These are phyloP conservation scores for Saturnispora gosingensis DNA, from an alignment of 805 yeast genomes.

Conservation along the genomic window DNA sequence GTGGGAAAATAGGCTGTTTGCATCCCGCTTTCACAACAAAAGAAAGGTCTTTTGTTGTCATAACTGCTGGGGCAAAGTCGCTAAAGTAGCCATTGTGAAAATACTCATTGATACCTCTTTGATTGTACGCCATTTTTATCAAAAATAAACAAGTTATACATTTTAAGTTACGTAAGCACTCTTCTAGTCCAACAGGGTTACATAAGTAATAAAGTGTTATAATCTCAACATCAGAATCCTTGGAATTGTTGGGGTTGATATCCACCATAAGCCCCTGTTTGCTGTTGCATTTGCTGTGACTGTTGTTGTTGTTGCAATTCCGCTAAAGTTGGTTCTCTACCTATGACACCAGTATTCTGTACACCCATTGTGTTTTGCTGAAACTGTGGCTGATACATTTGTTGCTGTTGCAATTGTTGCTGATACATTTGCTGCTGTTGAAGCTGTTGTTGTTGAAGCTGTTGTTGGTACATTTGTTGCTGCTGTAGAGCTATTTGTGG, in stretches of 20 bases:
- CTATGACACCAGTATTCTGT: not conserved
- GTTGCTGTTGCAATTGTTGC: conserved; percentile 9
- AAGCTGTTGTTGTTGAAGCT: conserved; percentile 15
- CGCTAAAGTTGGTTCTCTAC: conserved; percentile 4
- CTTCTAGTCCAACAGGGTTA: not conserved
- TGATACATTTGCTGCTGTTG: conserved; percentile 12
- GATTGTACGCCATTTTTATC: not conserved
- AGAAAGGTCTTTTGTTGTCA: too few species aligned
- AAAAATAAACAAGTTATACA: not conserved
- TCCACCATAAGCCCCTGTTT: not conserved
- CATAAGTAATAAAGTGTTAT: not conserved
- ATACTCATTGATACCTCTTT: not conserved
- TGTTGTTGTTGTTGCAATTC: conserved; percentile 14
- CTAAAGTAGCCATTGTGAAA: not conserved
- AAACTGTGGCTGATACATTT: conserved; percentile 11
- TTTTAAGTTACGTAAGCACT: not conserved
- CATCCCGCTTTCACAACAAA: too few species aligned
- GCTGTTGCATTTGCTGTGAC: conserved; percentile 5
- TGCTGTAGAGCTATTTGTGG: conserved; percentile 22
- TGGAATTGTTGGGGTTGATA: conserved; percentile 2
- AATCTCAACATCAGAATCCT: not conserved
- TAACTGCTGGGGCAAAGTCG: too few species aligned
- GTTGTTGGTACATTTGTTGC: conserved; percentile 22
- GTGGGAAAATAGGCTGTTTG: too few species aligned
- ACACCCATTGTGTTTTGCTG: conserved; percentile 7